A percentile compares a stretch with the other conserved stretches of the same genome.
phyloP scores from a whole-genome alignment of 208 protist genomes.

The Entamoeba moshkovskii region DNA sequence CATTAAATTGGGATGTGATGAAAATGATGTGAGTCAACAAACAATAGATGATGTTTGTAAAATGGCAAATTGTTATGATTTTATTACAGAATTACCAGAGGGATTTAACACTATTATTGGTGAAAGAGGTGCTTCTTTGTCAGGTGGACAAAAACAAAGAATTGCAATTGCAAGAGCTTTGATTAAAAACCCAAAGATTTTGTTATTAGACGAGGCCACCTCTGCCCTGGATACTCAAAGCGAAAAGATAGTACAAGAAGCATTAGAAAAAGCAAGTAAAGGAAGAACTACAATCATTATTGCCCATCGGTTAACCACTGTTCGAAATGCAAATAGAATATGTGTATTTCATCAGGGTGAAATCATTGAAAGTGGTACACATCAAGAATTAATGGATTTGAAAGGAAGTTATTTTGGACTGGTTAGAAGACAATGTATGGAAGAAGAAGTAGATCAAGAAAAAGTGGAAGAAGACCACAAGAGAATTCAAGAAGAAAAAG shows the following conservation, averaged over 20 bases:
- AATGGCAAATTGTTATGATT: not conserved
- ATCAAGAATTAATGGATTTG: constrained; percentile 51
- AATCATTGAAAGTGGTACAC: constrained; percentile 60
- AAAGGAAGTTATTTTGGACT: not conserved
- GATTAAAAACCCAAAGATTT: constrained; percentile 57
- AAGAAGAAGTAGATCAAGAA: not conserved
- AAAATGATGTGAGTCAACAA: not conserved
- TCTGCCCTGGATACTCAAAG: constrained; percentile 63
- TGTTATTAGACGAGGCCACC: constrained; percentile 74
- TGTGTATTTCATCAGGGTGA: constrained; percentile 68
- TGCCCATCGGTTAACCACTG: constrained; percentile 70
- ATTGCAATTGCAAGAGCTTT: constrained; percentile 73
- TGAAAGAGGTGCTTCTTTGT: not conserved
- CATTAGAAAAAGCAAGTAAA: constrained; percentile 53
- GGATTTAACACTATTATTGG: not conserved
- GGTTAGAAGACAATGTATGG: not conserved
- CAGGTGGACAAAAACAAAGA: constrained; percentile 70
- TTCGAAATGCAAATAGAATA: constrained; percentile 68
- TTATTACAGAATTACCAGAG: not conserved
- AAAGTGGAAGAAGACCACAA: not conserved
- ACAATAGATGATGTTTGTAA: constrained; percentile 46
- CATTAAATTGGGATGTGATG: constrained; percentile 42
- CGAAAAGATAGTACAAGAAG: constrained; percentile 59
- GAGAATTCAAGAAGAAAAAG: not conserved
- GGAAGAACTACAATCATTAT: constrained; percentile 68